Conservation (phyloP, 345 rosid species). For the Rhodamnia argentea region DNA sequence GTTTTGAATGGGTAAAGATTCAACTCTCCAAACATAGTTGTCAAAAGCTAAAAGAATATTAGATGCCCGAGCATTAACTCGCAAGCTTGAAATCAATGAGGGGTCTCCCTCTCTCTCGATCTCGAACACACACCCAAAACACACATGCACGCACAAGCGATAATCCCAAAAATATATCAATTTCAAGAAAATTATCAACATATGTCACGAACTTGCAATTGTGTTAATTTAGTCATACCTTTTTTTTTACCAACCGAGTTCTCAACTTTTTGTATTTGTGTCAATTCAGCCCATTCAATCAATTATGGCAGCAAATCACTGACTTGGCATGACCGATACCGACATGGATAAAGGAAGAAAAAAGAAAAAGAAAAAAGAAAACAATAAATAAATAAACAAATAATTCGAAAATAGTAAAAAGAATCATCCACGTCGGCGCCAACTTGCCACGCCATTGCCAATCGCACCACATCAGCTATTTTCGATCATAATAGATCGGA, state of each 20-base stretch:
- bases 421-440: no score
- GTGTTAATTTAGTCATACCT: not conserved
- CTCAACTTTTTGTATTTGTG: no score
- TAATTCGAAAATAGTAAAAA: no score
- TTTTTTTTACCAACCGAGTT: not conserved
- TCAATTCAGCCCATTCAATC: not conserved
- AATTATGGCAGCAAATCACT: accelerated
- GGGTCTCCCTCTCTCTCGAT: not conserved
- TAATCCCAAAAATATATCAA: no score
- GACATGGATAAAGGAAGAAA: no score
- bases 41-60: not conserved
- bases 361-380: no score
- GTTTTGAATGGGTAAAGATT: not conserved
- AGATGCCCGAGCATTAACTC: not conserved
- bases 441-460: no score
- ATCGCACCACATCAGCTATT: not conserved
- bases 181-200: no score
- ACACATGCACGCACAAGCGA: no score
- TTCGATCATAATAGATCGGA: accelerated
- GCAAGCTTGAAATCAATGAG: not conserved
- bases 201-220: not conserved
- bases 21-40: not conserved
- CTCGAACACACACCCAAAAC: not conserved
- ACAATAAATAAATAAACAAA: no score
- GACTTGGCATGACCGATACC: no score